phyloP scores from a whole-genome alignment of 2,329 filamentous ascomycete species.

The Clarireedia sp. region DNA sequence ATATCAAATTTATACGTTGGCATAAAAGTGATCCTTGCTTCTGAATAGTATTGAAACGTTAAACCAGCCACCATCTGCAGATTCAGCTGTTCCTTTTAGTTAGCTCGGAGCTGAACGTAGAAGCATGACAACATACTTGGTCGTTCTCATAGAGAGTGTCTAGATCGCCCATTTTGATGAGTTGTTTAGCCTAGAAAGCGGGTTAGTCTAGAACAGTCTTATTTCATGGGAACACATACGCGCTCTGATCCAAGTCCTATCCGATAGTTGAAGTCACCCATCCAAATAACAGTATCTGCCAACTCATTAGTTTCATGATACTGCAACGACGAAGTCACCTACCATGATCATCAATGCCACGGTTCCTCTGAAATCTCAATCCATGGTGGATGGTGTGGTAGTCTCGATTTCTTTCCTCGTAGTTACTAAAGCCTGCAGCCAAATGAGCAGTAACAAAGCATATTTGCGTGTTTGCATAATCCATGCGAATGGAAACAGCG shows the following conservation, averaged over 20 bases:
- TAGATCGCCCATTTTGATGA: slow-evolving; percentile 66
- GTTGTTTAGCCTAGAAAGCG: slow-evolving; percentile 39
- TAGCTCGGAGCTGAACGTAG: background rate
- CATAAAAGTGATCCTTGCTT: slow-evolving; percentile 77
- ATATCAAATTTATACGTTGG: slow-evolving; percentile 96
- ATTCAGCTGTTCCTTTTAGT: slow-evolving; percentile 53
- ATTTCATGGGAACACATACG: slow-evolving; percentile 33
- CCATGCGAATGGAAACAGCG: slow-evolving; percentile 90
- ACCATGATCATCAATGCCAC: slow-evolving; percentile 86
- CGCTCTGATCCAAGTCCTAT: slow-evolving; percentile 77
- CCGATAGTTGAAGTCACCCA: slow-evolving; percentile 97
- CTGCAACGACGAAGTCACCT: slow-evolving; percentile 14
- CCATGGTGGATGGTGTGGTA: slow-evolving; percentile 65
- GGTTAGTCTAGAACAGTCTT: background rate
- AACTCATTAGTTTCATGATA: slow-evolving; percentile 18
- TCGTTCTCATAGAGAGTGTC: slow-evolving; percentile 84
- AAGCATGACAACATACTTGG: slow-evolving; percentile 45
- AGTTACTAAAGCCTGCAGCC: slow-evolving; percentile 92
- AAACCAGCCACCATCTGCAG: slow-evolving; percentile 91
- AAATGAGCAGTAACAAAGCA: slow-evolving; percentile 96
- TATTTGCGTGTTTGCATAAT: slow-evolving; percentile 84
- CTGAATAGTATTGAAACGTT: slow-evolving; percentile 85
- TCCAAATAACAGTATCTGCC: slow-evolving; percentile 73
- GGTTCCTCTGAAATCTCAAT: slow-evolving; percentile 81
- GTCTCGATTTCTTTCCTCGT: slow-evolving; percentile 90